A percentile compares a stretch with the other conserved stretches of the same genome.
Evolutionary conservation across 2,329 filamentous ascomycete genomes (phyloP).

Genomic region (Ceratocystis alfenasii): DNA sequence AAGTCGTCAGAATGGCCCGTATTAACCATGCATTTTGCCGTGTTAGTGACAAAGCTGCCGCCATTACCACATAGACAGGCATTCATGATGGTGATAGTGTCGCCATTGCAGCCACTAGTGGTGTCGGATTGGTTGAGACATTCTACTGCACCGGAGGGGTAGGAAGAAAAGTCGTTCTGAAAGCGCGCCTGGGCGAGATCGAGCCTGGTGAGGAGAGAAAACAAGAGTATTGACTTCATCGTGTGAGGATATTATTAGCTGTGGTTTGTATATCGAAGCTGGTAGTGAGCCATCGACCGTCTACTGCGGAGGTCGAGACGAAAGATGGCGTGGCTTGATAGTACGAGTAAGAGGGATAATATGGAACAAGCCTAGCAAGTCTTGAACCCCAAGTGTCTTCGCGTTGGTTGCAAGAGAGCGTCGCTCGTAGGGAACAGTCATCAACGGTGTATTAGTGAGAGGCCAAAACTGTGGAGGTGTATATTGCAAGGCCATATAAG

Average conservation of each 20-base stretch:
- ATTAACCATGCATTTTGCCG: constrained; percentile 37
- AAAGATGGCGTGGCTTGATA: not conserved
- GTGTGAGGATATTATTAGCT: not conserved
- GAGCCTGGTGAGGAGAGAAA: constrained; percentile 29
- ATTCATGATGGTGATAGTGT: constrained; percentile 34
- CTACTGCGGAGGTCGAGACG: not conserved
- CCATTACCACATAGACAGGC: constrained; percentile 40
- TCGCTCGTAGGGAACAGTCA: not conserved
- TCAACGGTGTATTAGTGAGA: not conserved
- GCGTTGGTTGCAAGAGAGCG: not conserved
- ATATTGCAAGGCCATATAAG: not conserved
- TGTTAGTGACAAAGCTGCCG: constrained; percentile 37
- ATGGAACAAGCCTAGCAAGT: not conserved
- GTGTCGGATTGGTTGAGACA: constrained; percentile 36
- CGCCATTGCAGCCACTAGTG: constrained; percentile 33
- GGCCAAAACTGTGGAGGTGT: not conserved
- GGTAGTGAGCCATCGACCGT: not conserved
- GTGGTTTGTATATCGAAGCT: not conserved
- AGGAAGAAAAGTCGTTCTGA: constrained; percentile 30
- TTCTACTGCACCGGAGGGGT: constrained; percentile 28
- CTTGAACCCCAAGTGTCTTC: not conserved
- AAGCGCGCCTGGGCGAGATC: constrained; percentile 25
- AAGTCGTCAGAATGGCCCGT: constrained; percentile 30
- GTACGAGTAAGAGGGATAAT: not conserved
- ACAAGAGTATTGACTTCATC: constrained; percentile 18